phyloP scores from a whole-genome alignment of 306 rosid genomes.

The Glycine tomentella region DNA sequence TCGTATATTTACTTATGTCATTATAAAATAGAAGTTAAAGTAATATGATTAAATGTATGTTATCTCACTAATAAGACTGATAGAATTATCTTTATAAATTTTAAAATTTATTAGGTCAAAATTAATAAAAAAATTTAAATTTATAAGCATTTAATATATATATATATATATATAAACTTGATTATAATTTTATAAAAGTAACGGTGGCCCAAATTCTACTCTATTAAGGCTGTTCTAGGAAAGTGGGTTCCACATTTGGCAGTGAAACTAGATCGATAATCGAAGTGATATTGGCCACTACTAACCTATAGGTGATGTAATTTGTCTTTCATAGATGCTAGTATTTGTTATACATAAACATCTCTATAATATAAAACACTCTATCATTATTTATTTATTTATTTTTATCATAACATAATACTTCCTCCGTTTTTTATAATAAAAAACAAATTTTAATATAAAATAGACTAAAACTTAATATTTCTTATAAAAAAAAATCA shows the following conservation, averaged over 20 bases:
- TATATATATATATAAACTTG: neutral
- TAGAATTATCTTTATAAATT: neutral
- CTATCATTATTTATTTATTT: no score
- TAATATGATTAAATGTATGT: no score
- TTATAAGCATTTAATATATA: neutral
- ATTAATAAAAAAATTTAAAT: neutral
- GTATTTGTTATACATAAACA: neutral
- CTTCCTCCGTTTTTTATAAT: no score
- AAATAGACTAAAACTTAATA: no score
- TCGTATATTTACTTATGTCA: neutral
- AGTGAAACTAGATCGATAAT: constrained; percentile 1
- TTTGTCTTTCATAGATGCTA: neutral
- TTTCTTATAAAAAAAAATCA: no score
- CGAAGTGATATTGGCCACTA: neutral
- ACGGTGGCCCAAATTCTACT: neutral
- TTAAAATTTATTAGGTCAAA: neutral
- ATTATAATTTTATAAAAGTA: neutral
- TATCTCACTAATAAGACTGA: no score
- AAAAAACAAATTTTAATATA: no score
- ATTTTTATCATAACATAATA: no score
- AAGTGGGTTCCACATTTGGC: constrained; percentile 32
- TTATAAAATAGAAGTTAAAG: no score
- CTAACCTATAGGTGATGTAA: neutral
- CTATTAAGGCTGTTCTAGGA: neutral
- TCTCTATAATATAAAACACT: no score